These are phyloP conservation scores for Uronychia setigera DNA, from an alignment of 73 alveolate species.

Conservation along the genomic window DNA sequence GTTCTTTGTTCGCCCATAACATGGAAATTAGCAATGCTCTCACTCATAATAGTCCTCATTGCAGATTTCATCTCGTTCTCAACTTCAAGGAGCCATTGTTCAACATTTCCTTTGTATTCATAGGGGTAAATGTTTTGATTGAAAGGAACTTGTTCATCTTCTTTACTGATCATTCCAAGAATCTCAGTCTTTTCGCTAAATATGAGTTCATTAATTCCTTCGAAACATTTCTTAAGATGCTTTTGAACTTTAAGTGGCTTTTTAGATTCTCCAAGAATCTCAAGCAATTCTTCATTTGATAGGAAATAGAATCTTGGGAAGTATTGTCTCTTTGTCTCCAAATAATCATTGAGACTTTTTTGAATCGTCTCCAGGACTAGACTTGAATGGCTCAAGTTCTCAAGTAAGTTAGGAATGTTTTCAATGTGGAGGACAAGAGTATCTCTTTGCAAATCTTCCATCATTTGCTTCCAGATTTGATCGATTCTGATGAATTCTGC, in stretches of 20 bases:
- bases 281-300: constrained; percentile 94
- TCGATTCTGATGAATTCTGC: constrained; percentile 94
- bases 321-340: constrained; percentile 94
- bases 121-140: constrained; percentile 73
- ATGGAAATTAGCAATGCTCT: constrained; percentile 65
- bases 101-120: constrained; percentile 90
- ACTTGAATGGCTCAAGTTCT: constrained; percentile 71
- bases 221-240: constrained; percentile 96
- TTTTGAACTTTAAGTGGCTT: constrained; percentile 92
- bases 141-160: constrained; percentile 86
- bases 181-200: constrained; percentile 84
- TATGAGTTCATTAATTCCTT: constrained; percentile 86
- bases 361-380: constrained; percentile 88
- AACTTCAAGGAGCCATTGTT: constrained; percentile 88
- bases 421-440: constrained; percentile 77
- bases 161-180: constrained; percentile 82
- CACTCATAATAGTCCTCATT: constrained; percentile 61
- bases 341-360: constrained; percentile 87
- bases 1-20: constrained; percentile 67
- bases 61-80: constrained; percentile 88
- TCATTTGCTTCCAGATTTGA: constrained; percentile 93
- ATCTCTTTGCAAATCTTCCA: constrained; percentile 85
- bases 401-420: constrained; percentile 77
- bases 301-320: constrained; percentile 97
- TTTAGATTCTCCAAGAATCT: constrained; percentile 92